Base-by-base conservation (phyloP, 192 early-diverging fungal species). In the Jimgerdemannia flammicorona region DNA sequence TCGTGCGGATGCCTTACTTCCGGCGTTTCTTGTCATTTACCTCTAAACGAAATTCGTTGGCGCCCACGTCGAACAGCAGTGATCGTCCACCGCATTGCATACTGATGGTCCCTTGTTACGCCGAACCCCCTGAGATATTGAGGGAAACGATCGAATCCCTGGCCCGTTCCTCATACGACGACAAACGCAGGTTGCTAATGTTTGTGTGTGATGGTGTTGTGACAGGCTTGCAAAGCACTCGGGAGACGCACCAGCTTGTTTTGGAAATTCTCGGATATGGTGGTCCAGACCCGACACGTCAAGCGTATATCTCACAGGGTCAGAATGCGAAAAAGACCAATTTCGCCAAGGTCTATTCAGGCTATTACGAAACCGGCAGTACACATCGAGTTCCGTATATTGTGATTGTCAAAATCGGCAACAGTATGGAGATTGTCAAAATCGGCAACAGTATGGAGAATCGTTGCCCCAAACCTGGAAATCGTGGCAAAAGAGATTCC, bases 401-500 rank as follows among this genome's bases (percentile, higher is more conserved):
- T 17, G 75, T 88, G 17, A 81, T 92, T 11, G 87, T 91, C 78
- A 92, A 92, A 77, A 82, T 88, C 68, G 91, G 91, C 43, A 85
- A 81, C n/a, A 77, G 85, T 54, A 81, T 71, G 18, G 86, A 88
- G 75, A 42, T 92, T 11, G 87, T 91, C 78, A 92, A 92, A 77
- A 82, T 88, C 68, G 91, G 91, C 43, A 85, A 81, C n/a, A 77
- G 85, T 54, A 81, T 71, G 18, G 86, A 88, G 75, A 42, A 79
- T 9, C 59, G 77, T 43, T 75, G 79, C 66, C 69, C 64, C 6
- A 84, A 84, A 73, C 86, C 87, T 40, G 90, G 90, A 1, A 91
- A 91, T 69, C 89, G 95, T 68, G 95, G 95, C 64, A 96, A 96
- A 80, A 90, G 94, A 44, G 95, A 97, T 79, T 95, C 94, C 4